Evolutionary conservation across 352 stramenopile species (phyloP).

Genomic region (Pythium insidiosum): DNA sequence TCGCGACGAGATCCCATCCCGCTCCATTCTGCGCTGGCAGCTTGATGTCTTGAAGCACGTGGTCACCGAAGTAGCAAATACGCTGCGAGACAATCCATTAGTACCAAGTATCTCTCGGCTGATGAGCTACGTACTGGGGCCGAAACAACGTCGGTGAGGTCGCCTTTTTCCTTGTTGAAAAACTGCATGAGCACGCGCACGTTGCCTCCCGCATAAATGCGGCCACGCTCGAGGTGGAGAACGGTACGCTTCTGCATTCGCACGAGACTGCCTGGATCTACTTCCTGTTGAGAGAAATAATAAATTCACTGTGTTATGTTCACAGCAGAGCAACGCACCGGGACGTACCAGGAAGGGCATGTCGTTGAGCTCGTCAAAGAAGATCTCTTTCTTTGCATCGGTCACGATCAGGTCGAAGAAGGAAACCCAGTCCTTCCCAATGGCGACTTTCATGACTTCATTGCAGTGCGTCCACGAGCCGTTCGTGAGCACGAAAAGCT

Average conservation of each 20-base stretch:
- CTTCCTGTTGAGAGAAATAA: conserved; percentile 11
- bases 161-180: conserved; percentile 17
- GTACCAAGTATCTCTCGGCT: not conserved
- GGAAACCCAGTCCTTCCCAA: conserved; percentile 33
- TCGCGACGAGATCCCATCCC: conserved; percentile 34
- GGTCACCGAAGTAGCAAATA: conserved; percentile 50
- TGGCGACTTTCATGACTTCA: conserved; percentile 37
- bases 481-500: conserved; percentile 46
- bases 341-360: conserved; percentile 27
- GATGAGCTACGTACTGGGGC: conserved; percentile 2
- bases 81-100: conserved; percentile 9
- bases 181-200: conserved; percentile 24
- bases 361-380: conserved; percentile 47
- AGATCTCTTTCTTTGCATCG: conserved; percentile 40
- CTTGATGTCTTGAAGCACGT: conserved; percentile 36
- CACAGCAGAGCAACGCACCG: not conserved
- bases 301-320: not conserved
- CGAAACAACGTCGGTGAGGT: conserved; percentile 3
- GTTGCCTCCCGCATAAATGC: conserved; percentile 42
- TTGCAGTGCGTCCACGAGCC: conserved; percentile 46
- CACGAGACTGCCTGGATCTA: conserved; percentile 13
- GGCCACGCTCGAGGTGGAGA: conserved; percentile 18
- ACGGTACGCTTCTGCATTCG: conserved; percentile 13
- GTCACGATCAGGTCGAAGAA: conserved; percentile 45
- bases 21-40: conserved; percentile 19